These are phyloP conservation scores for Nothopassalora personata DNA, from an alignment of 2,329 filamentous ascomycete species.

Conservation along the genomic window DNA sequence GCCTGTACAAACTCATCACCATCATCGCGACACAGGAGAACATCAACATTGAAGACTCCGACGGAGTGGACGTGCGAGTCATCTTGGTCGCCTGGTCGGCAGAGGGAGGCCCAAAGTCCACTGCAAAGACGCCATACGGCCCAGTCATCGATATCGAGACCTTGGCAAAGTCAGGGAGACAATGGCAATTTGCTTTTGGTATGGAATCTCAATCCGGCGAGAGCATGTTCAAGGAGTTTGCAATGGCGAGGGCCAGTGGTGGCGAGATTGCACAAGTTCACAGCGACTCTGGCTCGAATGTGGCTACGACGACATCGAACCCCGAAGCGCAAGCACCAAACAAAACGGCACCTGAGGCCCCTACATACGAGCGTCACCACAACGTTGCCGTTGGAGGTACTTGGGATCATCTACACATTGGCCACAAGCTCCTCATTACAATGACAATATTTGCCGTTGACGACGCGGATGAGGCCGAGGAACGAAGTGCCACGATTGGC, in stretches of 20 bases:
- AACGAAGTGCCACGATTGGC: slow-evolving; percentile 67
- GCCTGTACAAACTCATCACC: slow-evolving; percentile 72
- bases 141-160: slow-evolving; percentile 48
- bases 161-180: slow-evolving; percentile 45
- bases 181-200: slow-evolving; percentile 63
- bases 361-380: slow-evolving; percentile 40
- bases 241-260: slow-evolving; percentile 28
- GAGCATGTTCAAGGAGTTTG: slow-evolving; percentile 48
- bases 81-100: slow-evolving; percentile 62
- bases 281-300: slow-evolving; percentile 10
- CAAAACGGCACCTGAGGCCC: slow-evolving; percentile 3
- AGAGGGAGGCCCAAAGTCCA: slow-evolving; percentile 28
- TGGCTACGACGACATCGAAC: background rate
- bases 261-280: slow-evolving; percentile 33
- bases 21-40: slow-evolving; percentile 61
- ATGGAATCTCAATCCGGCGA: slow-evolving; percentile 62
- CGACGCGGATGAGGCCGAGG: slow-evolving; percentile 28
- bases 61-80: slow-evolving; percentile 70
- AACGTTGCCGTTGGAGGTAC: slow-evolving; percentile 83
- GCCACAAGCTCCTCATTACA: slow-evolving; percentile 94
- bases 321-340: background rate
- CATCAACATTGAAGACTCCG: slow-evolving; percentile 59
- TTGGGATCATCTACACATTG: slow-evolving; percentile 91
- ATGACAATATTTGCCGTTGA: slow-evolving; percentile 70
- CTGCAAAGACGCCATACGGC: slow-evolving; percentile 34